Percentiles rank a stretch among this genome's conserved stretches.
Conservation (phyloP, 2,329 filamentous ascomycete genomes). For the Aspergillus fischeri region DNA sequence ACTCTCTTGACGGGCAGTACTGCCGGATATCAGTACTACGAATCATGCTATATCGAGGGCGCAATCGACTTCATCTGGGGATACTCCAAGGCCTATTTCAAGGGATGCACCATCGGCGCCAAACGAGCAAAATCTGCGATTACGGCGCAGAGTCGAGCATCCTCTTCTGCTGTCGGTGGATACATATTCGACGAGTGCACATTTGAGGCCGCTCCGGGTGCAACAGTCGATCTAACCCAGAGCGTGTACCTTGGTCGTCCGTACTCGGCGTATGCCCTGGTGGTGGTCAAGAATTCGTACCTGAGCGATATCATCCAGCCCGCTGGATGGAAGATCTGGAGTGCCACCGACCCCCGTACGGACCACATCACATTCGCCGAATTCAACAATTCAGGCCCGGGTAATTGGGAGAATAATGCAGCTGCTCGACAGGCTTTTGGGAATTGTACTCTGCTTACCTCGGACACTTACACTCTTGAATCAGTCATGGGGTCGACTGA, state of each 20-base stretch:
- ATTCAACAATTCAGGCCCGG: conserved; percentile 15
- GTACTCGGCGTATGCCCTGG: conserved; percentile 15
- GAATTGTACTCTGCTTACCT: conserved; percentile 33
- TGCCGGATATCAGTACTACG: conserved; percentile 45
- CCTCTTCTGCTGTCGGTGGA: conserved; percentile 12
- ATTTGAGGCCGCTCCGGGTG: conserved; percentile 22
- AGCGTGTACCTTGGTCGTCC: conserved; percentile 17
- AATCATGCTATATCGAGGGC: conserved; percentile 42
- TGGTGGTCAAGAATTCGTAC: conserved; percentile 17
- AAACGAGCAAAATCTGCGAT: conserved; percentile 24
- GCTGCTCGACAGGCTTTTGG: conserved; percentile 33
- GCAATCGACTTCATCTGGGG: conserved; percentile 49
- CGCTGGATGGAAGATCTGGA: conserved; percentile 21
- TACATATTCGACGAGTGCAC: conserved; percentile 26
- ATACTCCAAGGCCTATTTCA: conserved; percentile 26
- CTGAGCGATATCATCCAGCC: conserved; percentile 15
- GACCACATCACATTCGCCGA: conserved; percentile 15
- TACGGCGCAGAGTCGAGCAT: conserved; percentile 16
- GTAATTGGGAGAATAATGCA: conserved; percentile 16
- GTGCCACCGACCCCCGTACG: conserved; percentile 24
- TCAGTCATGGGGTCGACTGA: conserved; percentile 34
- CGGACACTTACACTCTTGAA: conserved; percentile 30
- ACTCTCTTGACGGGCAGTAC: conserved; percentile 46
- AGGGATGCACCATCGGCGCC: conserved; percentile 26
- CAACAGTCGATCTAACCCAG: conserved; percentile 13